Evolutionary conservation across 371 early-diverging fungal species (phyloP), one percentile per base, ranked within the genome.

Genomic region (Saksenaea vasiformis): DNA sequence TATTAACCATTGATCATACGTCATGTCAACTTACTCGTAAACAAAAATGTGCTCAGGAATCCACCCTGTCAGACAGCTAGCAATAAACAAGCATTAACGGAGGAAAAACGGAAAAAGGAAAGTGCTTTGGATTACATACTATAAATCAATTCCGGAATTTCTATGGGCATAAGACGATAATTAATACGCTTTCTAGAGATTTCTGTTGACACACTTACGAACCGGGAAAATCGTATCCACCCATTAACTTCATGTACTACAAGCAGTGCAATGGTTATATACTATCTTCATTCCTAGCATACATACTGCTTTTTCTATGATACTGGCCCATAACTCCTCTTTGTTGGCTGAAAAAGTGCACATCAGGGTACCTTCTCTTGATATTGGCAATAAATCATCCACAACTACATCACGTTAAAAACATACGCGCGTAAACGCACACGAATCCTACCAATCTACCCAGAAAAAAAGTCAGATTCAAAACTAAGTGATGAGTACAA

Each of bases 181-280:
- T 57, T 9, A 63, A 36, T 58, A 34, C 24, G 35, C 44, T 35
- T 26, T 47, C 22, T 19, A 7, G 17, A 7, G 56, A 60, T 39
- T 1, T 2, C n/a, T 9, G 1, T 15, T 53, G 38, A n/a, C 26
- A 26, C n/a, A 83, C 85, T 75, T 83, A 85, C 82, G 94, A 95
- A 55, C 96, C 96, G 4, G 93, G 95, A 67, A 95, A 96, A 68
- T 92, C 91, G 72, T 95, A 96, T 37, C 96, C 96, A 37, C 95
- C 95, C 92, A 93, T 94, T 5, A 94, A 76, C 69, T 96, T 96
- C 90, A 95, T 87, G 69, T 93, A 96, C 79, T 86, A 64, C 19
- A 64, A 54, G 36, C 9, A 10, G 27, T 14, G 26, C 63, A 43
- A 41, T 31, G 19, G 11, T 11, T 9, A 19, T 47, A 24, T 2